Evolutionary conservation across 225 moss, liverwort and hornwort species (phyloP).

Genomic region (Marchantia paleacea): DNA sequence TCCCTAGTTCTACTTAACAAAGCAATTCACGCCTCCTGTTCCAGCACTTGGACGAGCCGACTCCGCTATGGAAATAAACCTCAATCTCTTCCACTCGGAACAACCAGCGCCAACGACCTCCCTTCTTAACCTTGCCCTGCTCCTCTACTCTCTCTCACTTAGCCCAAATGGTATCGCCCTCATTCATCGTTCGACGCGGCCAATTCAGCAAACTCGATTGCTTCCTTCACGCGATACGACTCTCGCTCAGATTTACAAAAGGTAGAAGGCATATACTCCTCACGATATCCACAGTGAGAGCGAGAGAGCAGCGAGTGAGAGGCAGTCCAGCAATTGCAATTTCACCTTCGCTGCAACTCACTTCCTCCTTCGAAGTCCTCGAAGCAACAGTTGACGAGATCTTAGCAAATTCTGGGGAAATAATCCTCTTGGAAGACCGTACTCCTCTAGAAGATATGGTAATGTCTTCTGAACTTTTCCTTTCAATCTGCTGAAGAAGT

Average conservation of each 20-base stretch:
- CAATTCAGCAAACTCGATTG: neutral
- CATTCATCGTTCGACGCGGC: neutral
- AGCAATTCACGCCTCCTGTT: neutral
- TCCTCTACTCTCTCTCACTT: neutral
- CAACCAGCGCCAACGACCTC: neutral
- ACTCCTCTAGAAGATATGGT: too few relatives aligned
- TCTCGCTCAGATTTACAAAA: neutral
- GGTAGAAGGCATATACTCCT: neutral
- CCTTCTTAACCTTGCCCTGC: constrained; percentile 2
- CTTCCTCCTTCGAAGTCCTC: too few relatives aligned
- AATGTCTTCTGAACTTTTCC: too few relatives aligned
- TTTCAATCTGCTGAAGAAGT: too few relatives aligned
- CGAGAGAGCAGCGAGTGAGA: neutral
- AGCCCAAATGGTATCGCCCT: neutral
- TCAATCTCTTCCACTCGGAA: neutral
- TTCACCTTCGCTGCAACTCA: neutral
- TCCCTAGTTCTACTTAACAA: neutral
- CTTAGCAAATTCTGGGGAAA: too few relatives aligned
- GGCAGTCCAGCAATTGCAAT: neutral
- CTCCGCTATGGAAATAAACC: neutral
- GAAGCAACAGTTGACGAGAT: neutral
- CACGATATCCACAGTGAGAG: neutral
- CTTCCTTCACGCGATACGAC: neutral
- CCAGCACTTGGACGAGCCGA: neutral
- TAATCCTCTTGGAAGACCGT: too few relatives aligned